Evolutionary conservation across 306 rosid genomes (phyloP).

Genomic region (Delonix regia): DNA sequence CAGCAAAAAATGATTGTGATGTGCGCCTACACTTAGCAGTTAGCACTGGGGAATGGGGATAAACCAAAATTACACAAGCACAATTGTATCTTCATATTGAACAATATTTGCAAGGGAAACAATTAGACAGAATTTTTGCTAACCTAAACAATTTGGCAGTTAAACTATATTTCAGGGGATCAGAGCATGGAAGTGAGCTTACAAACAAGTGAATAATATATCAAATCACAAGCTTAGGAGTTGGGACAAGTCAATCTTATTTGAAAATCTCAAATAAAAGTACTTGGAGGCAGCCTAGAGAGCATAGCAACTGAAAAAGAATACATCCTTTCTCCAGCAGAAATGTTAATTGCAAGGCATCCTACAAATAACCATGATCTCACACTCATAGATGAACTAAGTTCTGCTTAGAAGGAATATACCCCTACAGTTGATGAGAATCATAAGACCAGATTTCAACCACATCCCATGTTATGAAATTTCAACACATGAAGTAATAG

Average conservation of each 20-base stretch:
- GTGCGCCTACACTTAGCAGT: neutral
- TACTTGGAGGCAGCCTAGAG: neutral
- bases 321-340: neutral
- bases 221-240: neutral
- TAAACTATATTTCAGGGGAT: conserved; percentile 2
- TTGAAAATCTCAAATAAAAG: neutral
- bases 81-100: neutral
- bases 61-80: neutral
- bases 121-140: neutral
- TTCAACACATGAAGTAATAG: neutral
- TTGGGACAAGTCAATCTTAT: neutral
- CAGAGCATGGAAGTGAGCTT: conserved; percentile 4
- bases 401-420: neutral
- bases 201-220: conserved; percentile 11
- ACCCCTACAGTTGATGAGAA: neutral
- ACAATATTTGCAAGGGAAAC: conserved; percentile 15
- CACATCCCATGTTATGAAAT: neutral
- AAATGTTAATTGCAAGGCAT: neutral
- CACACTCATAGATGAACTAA: neutral
- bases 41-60: neutral
- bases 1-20: neutral
- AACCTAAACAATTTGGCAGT: conserved; percentile 7
- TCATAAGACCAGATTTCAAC: neutral
- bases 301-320: conserved; percentile 12
- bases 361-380: neutral